A percentile compares a stretch with the other conserved stretches of the same genome.
These are phyloP conservation scores for Chaetomium cochliodes DNA, from an alignment of 495 filamentous ascomycete species.

Conservation along the genomic window DNA sequence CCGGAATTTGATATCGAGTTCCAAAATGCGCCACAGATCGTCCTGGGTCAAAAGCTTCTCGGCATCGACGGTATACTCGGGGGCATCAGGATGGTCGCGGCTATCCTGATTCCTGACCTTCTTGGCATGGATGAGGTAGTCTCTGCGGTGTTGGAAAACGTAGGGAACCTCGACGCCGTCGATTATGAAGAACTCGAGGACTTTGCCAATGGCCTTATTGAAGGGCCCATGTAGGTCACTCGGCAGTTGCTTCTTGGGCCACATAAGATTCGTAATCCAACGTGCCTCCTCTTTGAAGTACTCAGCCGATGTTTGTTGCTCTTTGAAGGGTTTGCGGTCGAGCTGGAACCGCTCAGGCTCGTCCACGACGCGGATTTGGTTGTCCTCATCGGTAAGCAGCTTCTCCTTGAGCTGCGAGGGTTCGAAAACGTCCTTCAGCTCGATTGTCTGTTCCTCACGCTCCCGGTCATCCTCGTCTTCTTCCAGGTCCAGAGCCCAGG, in stretches of 20 bases:
- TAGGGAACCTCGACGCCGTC: constrained; percentile 95
- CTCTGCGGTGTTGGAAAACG: constrained; percentile 96
- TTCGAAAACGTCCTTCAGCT: constrained; percentile 97
- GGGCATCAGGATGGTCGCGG: constrained; percentile 57
- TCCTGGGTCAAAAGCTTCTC: constrained; percentile 90
- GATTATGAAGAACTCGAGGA: constrained; percentile 90
- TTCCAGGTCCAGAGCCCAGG: constrained; percentile 85
- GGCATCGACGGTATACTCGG: constrained; percentile 70
- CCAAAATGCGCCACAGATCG: constrained; percentile 91
- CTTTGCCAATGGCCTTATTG: constrained; percentile 80
- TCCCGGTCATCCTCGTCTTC: constrained; percentile 72
- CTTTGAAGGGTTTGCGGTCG: constrained; percentile 79
- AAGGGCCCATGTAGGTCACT: constrained; percentile 74
- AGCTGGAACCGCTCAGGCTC: constrained; percentile 94
- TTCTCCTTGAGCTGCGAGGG: constrained; percentile 89
- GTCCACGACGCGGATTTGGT: constrained; percentile 78
- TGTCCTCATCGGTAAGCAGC: constrained; percentile 93
- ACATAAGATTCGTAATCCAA: constrained; percentile 87
- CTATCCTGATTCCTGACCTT: constrained; percentile 63
- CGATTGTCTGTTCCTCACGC: constrained; percentile 66
- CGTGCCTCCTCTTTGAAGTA: constrained; percentile 82
- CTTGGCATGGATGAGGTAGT: constrained; percentile 91
- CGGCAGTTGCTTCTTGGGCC: constrained; percentile 74
- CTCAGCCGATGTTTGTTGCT: constrained; percentile 71
- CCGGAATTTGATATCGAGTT: constrained; percentile 90